Evolutionary conservation across 345 rosid genomes (phyloP), one percentile per base, ranked within the genome.

Genomic region (Populus deltoides): DNA sequence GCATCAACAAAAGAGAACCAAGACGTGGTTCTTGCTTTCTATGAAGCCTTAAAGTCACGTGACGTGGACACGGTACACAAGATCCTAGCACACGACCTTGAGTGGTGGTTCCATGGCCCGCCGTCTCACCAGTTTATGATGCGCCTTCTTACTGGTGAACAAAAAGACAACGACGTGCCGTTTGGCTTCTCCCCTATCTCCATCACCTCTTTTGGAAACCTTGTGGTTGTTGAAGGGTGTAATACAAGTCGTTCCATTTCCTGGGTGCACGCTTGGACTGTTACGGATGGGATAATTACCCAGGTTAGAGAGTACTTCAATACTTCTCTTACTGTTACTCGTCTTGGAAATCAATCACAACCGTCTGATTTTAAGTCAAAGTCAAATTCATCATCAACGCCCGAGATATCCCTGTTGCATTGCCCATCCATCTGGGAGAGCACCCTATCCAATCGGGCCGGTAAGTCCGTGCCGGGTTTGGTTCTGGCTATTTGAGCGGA

Each of bases 21-120:
- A 79, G 83, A 77, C 68, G 97, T 93, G 92, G 99, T 93, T 85
- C 94, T 88, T 76, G 85, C 86, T 80, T 90, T 96, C 79, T 96
- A 96, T 91, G 97, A 86, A 1, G 97, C 99, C 90, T 72, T 96
- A 66, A 89, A 83, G 62, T 63, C 87, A 27, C 93, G 94, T 22
- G 93, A 96, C 98, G 98, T 90, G 0, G 82, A 73, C 62, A 88
- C 92, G 2, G 97, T 96, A 12, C 91, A 88, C 89, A 83, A 85
- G 82, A 88, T 92, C 85, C 83, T 96, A 0, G 92, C 93, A 25
- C 87, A 93, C 8, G 99, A 96, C 77, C 98, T 96, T 68, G 99
- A 96, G 88, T 92, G 94, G 88, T 96, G 99, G 99, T 96, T 96
- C 84, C 99, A 96, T 81, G 99, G 99, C 18, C 99, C 99, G 5